Conservation (phyloP, 2,329 filamentous ascomycete species). For the Dendryphion nanum region DNA sequence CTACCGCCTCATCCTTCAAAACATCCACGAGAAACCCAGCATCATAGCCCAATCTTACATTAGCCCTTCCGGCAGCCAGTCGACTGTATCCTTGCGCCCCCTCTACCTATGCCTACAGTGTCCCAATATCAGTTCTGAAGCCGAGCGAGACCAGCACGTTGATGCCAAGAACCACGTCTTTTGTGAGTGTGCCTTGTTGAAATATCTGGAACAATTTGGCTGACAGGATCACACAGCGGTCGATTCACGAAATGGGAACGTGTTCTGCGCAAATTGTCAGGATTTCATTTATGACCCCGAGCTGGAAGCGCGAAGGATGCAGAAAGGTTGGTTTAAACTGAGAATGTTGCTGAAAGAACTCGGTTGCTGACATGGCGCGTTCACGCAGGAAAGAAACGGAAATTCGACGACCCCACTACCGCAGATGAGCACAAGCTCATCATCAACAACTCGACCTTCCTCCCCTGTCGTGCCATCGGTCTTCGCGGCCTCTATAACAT, state of each 20-base stretch:
- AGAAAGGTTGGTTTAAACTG: conserved; percentile 65
- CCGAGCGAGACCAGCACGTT: conserved; percentile 66
- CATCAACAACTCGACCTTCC: conserved; percentile 71
- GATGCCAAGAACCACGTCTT: conserved; percentile 70
- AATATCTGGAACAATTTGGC: too few species aligned
- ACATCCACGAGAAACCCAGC: conserved; percentile 66
- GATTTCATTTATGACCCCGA: conserved; percentile 83
- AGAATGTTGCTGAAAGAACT: too few species aligned
- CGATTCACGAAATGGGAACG: conserved; percentile 70
- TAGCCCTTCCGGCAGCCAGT: conserved; percentile 50
- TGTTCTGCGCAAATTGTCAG: conserved; percentile 80
- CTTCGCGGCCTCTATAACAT: conserved; percentile 94
- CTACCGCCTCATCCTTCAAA: conserved; percentile 69
- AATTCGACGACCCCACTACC: conserved; percentile 65
- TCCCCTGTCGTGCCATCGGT: conserved; percentile 82
- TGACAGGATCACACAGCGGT: conserved; percentile 58
- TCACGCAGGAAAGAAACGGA: conserved; percentile 65
- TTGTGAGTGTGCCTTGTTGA: conserved; percentile 59
- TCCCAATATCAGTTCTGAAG: conserved; percentile 64
- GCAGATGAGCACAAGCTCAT: conserved; percentile 74
- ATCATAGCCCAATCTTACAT: conserved; percentile 65
- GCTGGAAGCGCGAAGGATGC: conserved; percentile 70
- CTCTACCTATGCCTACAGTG: conserved; percentile 66
- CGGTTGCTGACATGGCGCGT: too few species aligned
- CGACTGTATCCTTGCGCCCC: conserved; percentile 51